These are phyloP conservation scores for Eutrema yunnanense DNA, from an alignment of 345 rosid genomes.

Conservation along the genomic window DNA sequence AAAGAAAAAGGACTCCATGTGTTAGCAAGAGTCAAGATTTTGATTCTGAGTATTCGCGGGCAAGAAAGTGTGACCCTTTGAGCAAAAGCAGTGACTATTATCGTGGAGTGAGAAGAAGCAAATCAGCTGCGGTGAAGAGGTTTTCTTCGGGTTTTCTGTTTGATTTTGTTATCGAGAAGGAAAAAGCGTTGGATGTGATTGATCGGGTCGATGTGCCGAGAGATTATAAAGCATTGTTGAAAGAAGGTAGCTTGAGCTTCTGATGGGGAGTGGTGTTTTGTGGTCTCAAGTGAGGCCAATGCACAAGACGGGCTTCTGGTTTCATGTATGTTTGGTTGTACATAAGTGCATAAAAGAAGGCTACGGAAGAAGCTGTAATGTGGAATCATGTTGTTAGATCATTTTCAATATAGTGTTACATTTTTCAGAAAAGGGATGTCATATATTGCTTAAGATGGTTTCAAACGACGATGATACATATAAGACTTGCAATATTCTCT, in stretches of 20 bases:
- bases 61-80: conserved; percentile 41
- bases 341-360: conserved; percentile 9
- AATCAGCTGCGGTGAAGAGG: conserved; percentile 31
- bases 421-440: neutral
- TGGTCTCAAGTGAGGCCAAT: neutral
- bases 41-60: conserved; percentile 30
- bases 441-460: neutral
- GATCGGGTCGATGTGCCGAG: conserved; percentile 43
- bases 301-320: conserved; percentile 8
- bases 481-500: neutral
- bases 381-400: neutral
- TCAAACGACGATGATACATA: neutral
- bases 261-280: conserved; percentile 1
- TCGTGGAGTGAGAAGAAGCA: conserved; percentile 39
- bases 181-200: conserved; percentile 52
- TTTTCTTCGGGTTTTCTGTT: conserved; percentile 40
- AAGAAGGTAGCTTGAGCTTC: conserved; percentile 29
- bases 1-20: conserved; percentile 23
- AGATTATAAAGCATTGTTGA: conserved; percentile 18
- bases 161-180: conserved; percentile 44
- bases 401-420: conserved; percentile 11
- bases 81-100: conserved; percentile 46
- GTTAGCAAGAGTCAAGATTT: conserved; percentile 48
- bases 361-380: conserved; percentile 3
- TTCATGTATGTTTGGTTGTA: conserved; percentile 7